Conservation (phyloP, 805 yeast genomes). For the Yamadazyma takamatsuzukensis region DNA sequence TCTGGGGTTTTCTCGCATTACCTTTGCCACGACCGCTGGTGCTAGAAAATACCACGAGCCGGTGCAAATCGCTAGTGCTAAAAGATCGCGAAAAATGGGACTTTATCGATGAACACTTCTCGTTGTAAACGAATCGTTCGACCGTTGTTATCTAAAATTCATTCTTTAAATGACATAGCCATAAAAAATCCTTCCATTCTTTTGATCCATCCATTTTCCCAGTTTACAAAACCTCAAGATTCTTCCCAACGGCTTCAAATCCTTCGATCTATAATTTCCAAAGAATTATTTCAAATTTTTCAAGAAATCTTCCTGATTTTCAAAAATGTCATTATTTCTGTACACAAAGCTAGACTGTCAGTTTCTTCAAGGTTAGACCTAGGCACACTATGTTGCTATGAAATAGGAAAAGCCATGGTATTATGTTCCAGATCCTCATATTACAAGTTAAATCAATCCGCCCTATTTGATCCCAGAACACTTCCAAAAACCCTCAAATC, state of each 20-base stretch:
- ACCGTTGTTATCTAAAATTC: slow-evolving; percentile 35
- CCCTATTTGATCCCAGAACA: slow-evolving; percentile 23
- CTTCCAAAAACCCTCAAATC: slow-evolving; percentile 21
- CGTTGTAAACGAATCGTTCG: slow-evolving; percentile 33
- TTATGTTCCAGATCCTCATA: slow-evolving; percentile 32
- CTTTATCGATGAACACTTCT: too few relatives aligned
- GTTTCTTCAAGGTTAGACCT: slow-evolving; percentile 20
- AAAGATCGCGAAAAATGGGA: too few relatives aligned
- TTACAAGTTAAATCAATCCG: slow-evolving; percentile 25
- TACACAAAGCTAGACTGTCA: not conserved
- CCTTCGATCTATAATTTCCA: slow-evolving; percentile 22
- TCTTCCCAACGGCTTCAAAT: slow-evolving; percentile 21
- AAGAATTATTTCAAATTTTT: slow-evolving; percentile 26
- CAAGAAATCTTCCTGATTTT: slow-evolving; percentile 29
- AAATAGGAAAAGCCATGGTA: slow-evolving; percentile 32
- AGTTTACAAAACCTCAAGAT: slow-evolving; percentile 12
- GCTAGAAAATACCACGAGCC: too few relatives aligned
- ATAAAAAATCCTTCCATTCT: slow-evolving; percentile 21
- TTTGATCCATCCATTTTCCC: not conserved
- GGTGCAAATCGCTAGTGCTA: too few relatives aligned
- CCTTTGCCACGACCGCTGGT: too few relatives aligned
- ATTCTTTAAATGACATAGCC: slow-evolving; percentile 25
- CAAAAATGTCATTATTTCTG: slow-evolving; percentile 19
- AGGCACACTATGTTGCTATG: slow-evolving; percentile 15
- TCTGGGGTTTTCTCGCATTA: too few relatives aligned